phyloP scores from a whole-genome alignment of 805 yeast species.

The Kregervanrija fluxuum region DNA sequence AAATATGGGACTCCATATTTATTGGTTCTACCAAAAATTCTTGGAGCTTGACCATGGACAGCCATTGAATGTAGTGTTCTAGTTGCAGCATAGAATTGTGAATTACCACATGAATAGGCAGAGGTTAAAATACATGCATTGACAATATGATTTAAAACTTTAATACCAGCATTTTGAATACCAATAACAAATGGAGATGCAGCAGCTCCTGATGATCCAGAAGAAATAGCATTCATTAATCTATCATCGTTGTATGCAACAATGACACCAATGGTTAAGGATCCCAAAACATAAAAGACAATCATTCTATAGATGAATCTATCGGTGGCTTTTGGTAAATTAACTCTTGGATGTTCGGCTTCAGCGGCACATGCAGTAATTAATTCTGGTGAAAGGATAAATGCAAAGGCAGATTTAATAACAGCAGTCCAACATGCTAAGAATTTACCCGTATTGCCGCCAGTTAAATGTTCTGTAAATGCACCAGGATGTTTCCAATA shows the following conservation, averaged over 20 bases:
- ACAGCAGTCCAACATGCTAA: conserved; percentile 57
- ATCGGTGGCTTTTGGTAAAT: conserved; percentile 54
- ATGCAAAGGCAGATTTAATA: conserved; percentile 60
- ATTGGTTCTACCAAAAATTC: conserved; percentile 29
- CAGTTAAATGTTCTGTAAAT: conserved; percentile 42
- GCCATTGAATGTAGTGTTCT: conserved; percentile 37
- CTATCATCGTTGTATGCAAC: conserved; percentile 46
- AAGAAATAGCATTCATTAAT: conserved; percentile 36
- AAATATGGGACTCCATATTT: conserved; percentile 51
- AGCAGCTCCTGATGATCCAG: conserved; percentile 45
- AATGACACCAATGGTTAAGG: conserved; percentile 52
- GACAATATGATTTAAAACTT: conserved; percentile 51
- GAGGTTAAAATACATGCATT: conserved; percentile 57
- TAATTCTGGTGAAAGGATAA: conserved; percentile 57
- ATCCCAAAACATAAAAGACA: conserved; percentile 51
- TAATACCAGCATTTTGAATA: conserved; percentile 52
- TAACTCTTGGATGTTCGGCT: conserved; percentile 49
- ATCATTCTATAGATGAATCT: conserved; percentile 56
- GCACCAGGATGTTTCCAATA: conserved; percentile 47
- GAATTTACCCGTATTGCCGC: conserved; percentile 54
- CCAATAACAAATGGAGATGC: conserved; percentile 65
- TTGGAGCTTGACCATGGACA: conserved; percentile 33
- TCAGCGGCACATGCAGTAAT: conserved; percentile 51
- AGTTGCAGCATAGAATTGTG: conserved; percentile 35
- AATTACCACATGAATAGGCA: conserved; percentile 45